These are phyloP conservation scores for Lasiosphaeria hispida DNA, from an alignment of 495 filamentous ascomycete species.

Conservation along the genomic window DNA sequence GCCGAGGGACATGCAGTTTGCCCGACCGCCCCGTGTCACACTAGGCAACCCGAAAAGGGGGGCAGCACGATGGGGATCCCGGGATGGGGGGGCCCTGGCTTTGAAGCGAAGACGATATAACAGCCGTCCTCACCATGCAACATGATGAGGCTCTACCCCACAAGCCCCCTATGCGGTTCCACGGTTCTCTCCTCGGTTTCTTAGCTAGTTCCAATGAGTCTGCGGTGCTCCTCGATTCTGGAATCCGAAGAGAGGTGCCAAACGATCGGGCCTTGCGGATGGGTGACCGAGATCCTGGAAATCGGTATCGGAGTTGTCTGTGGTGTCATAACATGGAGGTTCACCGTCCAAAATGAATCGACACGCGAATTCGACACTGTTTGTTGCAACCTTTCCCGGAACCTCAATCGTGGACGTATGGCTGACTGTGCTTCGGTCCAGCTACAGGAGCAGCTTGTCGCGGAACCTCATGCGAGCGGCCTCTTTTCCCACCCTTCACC, in stretches of 20 bases:
- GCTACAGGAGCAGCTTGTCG: conserved; percentile 6
- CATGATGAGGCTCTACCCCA: background rate
- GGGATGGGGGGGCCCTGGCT: background rate
- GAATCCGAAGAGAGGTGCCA: background rate
- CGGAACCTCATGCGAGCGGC: background rate
- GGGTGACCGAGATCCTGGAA: conserved; percentile 17
- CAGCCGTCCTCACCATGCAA: background rate
- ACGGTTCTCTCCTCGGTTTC: background rate
- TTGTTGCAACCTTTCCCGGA: conserved; percentile 7
- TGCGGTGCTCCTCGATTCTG: conserved; percentile 14
- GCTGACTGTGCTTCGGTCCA: conserved; percentile 11
- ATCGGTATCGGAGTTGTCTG: conserved; percentile 22
- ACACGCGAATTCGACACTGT: conserved; percentile 4
- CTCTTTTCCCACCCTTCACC: conserved; percentile 35
- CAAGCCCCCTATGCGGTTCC: background rate
- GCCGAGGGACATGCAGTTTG: conserved; percentile 1
- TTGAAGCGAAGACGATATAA: background rate
- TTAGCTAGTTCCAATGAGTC: conserved; percentile 14
- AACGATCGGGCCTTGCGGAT: background rate
- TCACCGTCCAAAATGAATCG: conserved; percentile 20
- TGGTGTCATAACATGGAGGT: conserved; percentile 27
- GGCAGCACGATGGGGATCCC: too few species aligned
- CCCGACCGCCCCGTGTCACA: conserved; percentile 3
- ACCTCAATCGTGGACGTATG: background rate
- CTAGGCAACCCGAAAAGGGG: background rate